A percentile compares a stretch with the other conserved stretches of the same genome.
These are phyloP conservation scores for Dothistroma septosporum DNA, from an alignment of 2,329 filamentous ascomycete species.

Conservation along the genomic window DNA sequence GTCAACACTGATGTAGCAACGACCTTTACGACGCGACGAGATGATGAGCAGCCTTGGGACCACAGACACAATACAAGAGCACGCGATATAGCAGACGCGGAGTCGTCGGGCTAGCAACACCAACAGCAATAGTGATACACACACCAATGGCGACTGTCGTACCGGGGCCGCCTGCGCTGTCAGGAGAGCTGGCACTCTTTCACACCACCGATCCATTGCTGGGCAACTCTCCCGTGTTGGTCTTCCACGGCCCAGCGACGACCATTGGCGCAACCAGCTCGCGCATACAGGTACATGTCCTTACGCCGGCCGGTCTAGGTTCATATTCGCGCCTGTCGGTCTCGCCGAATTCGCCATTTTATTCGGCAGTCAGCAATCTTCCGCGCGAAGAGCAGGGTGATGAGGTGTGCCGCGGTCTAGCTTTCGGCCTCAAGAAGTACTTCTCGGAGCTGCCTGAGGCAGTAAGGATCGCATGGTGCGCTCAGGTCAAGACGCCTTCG, in stretches of 20 bases:
- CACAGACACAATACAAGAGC: conserved; percentile 1
- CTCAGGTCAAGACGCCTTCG: conserved; percentile 49
- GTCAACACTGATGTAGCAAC: background rate
- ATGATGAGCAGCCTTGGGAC: conserved; percentile 6
- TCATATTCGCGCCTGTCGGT: conserved; percentile 89
- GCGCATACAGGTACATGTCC: conserved; percentile 89
- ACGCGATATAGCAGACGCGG: conserved; percentile 6
- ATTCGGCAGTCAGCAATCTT: conserved; percentile 82
- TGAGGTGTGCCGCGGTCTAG: conserved; percentile 83
- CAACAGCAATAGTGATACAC: background rate
- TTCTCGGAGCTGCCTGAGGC: conserved; percentile 78
- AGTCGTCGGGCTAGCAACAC: background rate
- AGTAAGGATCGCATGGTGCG: conserved; percentile 67
- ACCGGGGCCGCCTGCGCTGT: conserved; percentile 69
- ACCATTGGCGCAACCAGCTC: conserved; percentile 90
- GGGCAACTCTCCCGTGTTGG: conserved; percentile 72
- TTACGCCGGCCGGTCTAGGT: conserved; percentile 81
- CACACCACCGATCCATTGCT: conserved; percentile 81
- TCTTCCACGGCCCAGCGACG: conserved; percentile 75
- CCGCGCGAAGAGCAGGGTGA: conserved; percentile 94
- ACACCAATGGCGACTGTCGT: conserved; percentile 75
- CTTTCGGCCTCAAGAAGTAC: conserved; percentile 91
- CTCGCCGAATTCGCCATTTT: conserved; percentile 86
- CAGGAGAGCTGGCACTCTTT: conserved; percentile 81
- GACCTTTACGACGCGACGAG: conserved; percentile 10